Conservation (phyloP, 306 rosid species). For the Begonia masoniana region DNA sequence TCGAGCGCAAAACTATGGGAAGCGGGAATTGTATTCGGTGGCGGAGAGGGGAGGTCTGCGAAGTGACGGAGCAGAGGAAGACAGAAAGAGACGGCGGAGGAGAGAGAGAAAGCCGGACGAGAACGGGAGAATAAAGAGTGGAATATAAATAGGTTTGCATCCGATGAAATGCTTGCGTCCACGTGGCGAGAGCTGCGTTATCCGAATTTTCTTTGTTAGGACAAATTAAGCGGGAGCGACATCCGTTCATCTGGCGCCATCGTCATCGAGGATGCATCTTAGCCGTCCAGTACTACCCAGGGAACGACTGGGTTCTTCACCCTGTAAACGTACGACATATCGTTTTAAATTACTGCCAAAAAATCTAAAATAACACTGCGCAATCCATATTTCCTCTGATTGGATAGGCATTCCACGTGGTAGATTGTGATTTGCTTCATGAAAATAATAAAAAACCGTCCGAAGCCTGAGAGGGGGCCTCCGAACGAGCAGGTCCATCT, state of each 20-base stretch:
- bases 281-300: too few species aligned
- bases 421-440: too few species aligned
- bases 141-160: constrained; percentile 99
- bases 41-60: constrained; percentile 8
- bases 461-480: too few species aligned
- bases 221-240: not conserved
- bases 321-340: too few species aligned
- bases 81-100: not conserved
- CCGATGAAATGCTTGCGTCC: constrained; percentile 38
- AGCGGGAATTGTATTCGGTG: not conserved
- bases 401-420: too few species aligned
- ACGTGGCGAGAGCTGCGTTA: constrained; percentile 52
- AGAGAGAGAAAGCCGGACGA: constrained; percentile 31
- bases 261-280: too few species aligned
- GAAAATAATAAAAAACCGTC: constrained; percentile 8
- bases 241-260: not conserved
- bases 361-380: too few species aligned
- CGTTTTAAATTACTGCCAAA: too few species aligned
- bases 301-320: too few species aligned
- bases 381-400: too few species aligned
- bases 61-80: constrained; percentile 8
- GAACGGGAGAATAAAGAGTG: constrained; percentile 54
- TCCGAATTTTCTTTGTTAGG: constrained; percentile 1
- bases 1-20: constrained; percentile 5
- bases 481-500: too few species aligned